Base-by-base conservation (phyloP, 2,329 filamentous ascomycete genomes). In the Nemania sp. region DNA sequence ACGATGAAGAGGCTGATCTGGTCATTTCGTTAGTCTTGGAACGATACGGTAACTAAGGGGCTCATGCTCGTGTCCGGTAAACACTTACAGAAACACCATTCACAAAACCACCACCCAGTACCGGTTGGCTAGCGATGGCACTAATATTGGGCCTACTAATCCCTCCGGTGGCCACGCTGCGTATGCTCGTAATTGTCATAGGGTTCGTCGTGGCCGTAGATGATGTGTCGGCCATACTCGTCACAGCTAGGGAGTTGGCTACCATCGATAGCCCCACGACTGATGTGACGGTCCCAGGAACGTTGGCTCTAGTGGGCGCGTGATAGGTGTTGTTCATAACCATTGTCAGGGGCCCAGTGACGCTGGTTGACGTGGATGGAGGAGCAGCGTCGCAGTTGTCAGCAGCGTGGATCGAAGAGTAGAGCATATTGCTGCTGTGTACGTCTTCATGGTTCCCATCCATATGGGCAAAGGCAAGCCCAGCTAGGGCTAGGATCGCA, bases 21-120 rank as follows among this genome's bases (percentile, higher is more conserved):
- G 1, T 37, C 12, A 43, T 34, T 11, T 42, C 17, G 56, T 70
- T 59, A 71, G 65, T 52, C 12, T 43, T 13, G n/a, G 35, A 3
- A 17, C 29, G 42, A n/a, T 25, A 21, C 21, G 37, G 13, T 43
- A 25, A 6, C 6, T 20, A 15, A 43, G 15, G 9, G 40, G 35
- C 15, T 39, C 34, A 17, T 37, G 35, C 15, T 39, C 34, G 17
- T 37, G 43, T n/a, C n/a, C 18, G 18, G 40, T 32, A 48, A 52
- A 43, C 40, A 34, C 53, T 65, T 65, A 73, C 70, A 50, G 69
- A 72, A 65, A 69, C 57, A 35, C 63, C 58, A 50, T 50, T 67
- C 25, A 63, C 39, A 11, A 52, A 51, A 12, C 57, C 62, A 29
- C 59, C 57, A 39, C 63, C 69, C 9, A 60, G 45, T 29, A 69